Percentiles rank a stretch among this genome's conserved stretches.
Conservation (phyloP, 805 yeast species). For the Sugiyamaella qingdaonensis region DNA sequence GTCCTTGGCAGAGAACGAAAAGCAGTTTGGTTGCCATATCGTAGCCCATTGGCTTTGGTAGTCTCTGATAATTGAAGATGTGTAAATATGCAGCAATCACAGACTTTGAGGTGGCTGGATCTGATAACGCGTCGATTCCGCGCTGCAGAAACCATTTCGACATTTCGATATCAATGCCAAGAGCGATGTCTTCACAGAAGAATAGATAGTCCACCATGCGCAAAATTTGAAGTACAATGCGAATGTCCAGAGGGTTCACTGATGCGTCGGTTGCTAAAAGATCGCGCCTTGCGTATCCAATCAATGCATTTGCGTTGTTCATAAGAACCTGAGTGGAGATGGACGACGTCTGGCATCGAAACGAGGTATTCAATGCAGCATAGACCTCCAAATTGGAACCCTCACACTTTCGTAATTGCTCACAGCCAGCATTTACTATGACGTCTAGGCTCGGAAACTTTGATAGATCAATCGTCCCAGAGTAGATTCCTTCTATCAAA, state of each 20-base stretch:
- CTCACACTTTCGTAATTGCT: not conserved
- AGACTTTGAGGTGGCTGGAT: conserved; percentile 13
- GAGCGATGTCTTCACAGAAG: conserved; percentile 16
- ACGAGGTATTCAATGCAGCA: not conserved
- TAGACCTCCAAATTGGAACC: not conserved
- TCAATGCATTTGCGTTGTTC: conserved; percentile 11
- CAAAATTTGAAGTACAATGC: conserved; percentile 15
- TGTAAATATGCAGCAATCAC: conserved; percentile 22
- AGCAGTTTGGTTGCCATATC: conserved; percentile 19
- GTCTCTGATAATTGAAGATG: conserved; percentile 19
- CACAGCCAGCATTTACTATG: not conserved
- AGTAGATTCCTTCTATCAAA: not conserved
- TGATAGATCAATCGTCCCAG: not conserved
- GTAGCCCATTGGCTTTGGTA: conserved; percentile 14
- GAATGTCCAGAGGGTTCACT: conserved; percentile 11
- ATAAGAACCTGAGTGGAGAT: conserved; percentile 17
- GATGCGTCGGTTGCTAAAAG: conserved; percentile 13
- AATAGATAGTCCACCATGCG: conserved; percentile 22
- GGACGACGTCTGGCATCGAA: not conserved
- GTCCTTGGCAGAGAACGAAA: conserved; percentile 11
- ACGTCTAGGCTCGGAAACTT: not conserved
- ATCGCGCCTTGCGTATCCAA: conserved; percentile 18
- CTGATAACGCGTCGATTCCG: conserved; percentile 19
- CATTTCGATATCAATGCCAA: conserved; percentile 14
- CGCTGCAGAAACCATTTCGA: conserved; percentile 17